Percentiles rank a stretch among this genome's conserved stretches.
phyloP scores from a whole-genome alignment of 1,139 yeast species.

The Yamadazyma spencermartinsiae region DNA sequence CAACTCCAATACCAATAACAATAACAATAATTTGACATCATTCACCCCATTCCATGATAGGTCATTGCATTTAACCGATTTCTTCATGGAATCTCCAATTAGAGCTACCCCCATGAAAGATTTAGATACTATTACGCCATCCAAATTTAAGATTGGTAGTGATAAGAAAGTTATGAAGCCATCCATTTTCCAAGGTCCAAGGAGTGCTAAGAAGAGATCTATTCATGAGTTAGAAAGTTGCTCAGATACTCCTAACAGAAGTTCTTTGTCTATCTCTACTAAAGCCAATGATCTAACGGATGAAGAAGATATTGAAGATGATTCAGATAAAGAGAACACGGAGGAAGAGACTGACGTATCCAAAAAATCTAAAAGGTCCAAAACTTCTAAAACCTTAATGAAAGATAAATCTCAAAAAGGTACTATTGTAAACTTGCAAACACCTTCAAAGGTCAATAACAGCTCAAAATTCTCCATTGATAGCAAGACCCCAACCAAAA shows the following conservation, averaged over 20 bases:
- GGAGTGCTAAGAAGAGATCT: constrained; percentile 34
- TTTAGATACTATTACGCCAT: constrained; percentile 45
- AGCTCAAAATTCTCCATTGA: constrained; percentile 12
- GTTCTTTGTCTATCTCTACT: constrained; percentile 27
- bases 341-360: not conserved
- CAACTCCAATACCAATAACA: constrained; percentile 11
- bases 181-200: constrained; percentile 24
- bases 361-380: not conserved
- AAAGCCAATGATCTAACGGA: constrained; percentile 22
- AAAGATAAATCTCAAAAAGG: constrained; percentile 9
- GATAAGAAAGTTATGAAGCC: constrained; percentile 17
- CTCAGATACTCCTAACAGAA: constrained; percentile 40
- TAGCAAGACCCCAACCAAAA: constrained; percentile 10
- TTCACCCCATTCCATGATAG: constrained; percentile 49
- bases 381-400: constrained; percentile 3
- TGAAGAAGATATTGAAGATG: constrained; percentile 15
- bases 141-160: constrained; percentile 34
- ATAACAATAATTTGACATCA: constrained; percentile 13
- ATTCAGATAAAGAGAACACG: constrained; percentile 14
- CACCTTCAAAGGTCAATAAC: constrained; percentile 35
- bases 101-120: constrained; percentile 33
- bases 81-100: constrained; percentile 48
- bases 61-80: constrained; percentile 43
- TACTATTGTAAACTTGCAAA: constrained; percentile 20
- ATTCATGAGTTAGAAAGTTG: constrained; percentile 26